Conservation (phyloP, 805 yeast species). For the Candida ulmi region DNA sequence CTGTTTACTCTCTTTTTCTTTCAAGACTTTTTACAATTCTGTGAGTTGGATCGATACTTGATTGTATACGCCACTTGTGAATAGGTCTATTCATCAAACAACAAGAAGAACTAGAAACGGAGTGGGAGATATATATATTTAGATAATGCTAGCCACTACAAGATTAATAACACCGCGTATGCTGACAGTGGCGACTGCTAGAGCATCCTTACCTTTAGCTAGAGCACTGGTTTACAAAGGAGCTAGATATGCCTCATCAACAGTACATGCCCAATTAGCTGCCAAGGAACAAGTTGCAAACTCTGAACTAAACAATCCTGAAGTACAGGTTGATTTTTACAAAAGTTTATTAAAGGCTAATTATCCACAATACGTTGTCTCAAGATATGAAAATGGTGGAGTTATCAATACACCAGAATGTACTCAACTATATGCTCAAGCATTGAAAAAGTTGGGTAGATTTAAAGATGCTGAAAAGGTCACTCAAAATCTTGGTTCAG, state of each 20-base stretch:
- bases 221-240: neutral
- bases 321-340: constrained; percentile 80
- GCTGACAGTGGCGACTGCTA: constrained; percentile 2
- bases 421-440: constrained; percentile 72
- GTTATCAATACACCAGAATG: constrained; percentile 80
- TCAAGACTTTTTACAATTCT: too few species aligned
- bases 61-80: neutral
- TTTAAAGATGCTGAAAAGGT: constrained; percentile 70
- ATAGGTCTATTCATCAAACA: too few species aligned
- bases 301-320: constrained; percentile 59
- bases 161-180: neutral
- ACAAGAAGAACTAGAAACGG: too few species aligned
- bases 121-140: neutral
- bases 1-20: too few species aligned
- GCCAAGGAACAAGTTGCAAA: constrained; percentile 84
- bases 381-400: constrained; percentile 92
- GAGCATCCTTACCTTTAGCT: constrained; percentile 2
- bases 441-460: constrained; percentile 73
- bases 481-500: constrained; percentile 39
- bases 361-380: constrained; percentile 95
- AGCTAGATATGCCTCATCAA: constrained; percentile 19
- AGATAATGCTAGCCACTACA: neutral
- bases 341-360: constrained; percentile 64
- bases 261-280: constrained; percentile 35
- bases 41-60: neutral